Evolutionary conservation across 2,329 filamentous ascomycete species (phyloP), one percentile per base, ranked within the genome.

Genomic region (Paraconiothyrium sp.): DNA sequence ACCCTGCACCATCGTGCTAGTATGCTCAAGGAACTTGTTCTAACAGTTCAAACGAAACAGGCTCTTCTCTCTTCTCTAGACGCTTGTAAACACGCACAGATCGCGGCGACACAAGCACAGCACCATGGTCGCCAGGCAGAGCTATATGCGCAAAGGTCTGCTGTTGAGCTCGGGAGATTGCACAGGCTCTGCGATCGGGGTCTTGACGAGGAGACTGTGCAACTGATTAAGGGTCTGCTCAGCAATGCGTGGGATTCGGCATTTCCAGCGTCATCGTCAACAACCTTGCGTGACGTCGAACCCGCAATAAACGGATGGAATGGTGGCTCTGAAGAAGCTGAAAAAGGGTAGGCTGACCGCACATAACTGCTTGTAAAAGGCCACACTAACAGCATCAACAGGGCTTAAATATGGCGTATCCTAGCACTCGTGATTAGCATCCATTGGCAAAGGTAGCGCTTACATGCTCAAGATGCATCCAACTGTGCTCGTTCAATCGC

Each of bases 91-190:
- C 39, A 69, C n/a, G 70, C 72, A 1, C 63, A 64, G 7, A 55
- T 67, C n/a, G 58, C 63, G 24, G 66, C 67, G 3, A 58, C 67
- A 24, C 58, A 68, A 22, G 71, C 71, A 3, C 62, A 60, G 32
- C 66, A 68, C 55, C 62, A 68, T 52, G 69, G 71, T 24, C 61
- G 64, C 16, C 63, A 73, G 37, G 72, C 74, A 4, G 67, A 69
- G 43, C 39, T 71, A 20, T 56, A 66, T 39, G 61, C 59, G 13
- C 58, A 69, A 7, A 63, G 62, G 27, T 64, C 58, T 11, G 24
- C 43, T 2, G 1, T 66, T 5, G 67, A 60, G n/a, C 14, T 71
- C 34, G 37, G 44, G 24, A 65, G 62, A 30, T 24, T 69, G 6
- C 55, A 58, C 3, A 48, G 52, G 39, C 50, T 72, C 47, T 64